Evolutionary conservation across 2,329 filamentous ascomycete genomes (phyloP), one percentile per base, ranked within the genome.

Genomic region (Exophiala oligosperma): DNA sequence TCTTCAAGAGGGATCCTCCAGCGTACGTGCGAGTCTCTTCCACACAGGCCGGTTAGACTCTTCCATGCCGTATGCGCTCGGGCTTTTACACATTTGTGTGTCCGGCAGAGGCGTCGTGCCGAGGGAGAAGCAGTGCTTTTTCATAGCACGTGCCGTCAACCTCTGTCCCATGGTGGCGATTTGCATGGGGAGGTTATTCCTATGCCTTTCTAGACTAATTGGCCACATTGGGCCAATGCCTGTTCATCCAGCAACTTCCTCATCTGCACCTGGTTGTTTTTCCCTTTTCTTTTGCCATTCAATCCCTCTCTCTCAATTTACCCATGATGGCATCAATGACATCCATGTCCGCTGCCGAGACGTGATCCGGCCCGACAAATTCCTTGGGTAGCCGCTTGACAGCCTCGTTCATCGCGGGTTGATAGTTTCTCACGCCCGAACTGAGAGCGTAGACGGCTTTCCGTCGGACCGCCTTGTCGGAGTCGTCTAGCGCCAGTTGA

Each of bases 361-460:
- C 76, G 66, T 85, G 86, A 29, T 80, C 78, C 4, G 75, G 73
- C 67, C 84, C 83, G 21, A 73, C 74, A 68, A 89, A 76, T 68
- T 88, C 83, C 37, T 81, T 79, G 1, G 86, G 84, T 61, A 92
- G 78, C 24, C 81, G 78, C 71, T 91, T 87, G 75, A 93, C 81
- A 26, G 87, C 71, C 63, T 80, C 80, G 66, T 87, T 81, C 66
- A 87, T 74, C 1, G 75, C 87, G 1, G 91, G 89, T 77, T 96
- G 93, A 73, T 91, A 96, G 74, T 99, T 99, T 71, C 94, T 83
- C 54, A 91, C 84, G 4, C 86, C 89, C 12, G 88, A 93, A 71
- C 91, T 96, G 49, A 99, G 81, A 11, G 93, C 94, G 69, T 92
- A 92, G 29, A 96, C 80, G 12, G 92, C 91, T 81, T 97, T 99